Conservation (phyloP, 1,284 basidiomycete species). For the Austroboletus niveus region DNA sequence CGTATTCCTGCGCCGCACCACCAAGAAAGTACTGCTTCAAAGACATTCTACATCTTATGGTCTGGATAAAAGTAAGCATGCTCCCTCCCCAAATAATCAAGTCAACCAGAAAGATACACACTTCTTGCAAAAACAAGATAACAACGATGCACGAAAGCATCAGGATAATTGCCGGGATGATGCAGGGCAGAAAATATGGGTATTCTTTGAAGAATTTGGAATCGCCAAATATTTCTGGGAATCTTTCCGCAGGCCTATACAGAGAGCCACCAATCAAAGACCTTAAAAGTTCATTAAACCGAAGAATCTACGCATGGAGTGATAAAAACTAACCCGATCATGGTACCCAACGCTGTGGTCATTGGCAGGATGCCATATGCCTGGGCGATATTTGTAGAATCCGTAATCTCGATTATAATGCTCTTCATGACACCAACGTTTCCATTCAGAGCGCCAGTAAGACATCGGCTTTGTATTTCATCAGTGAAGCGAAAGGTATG, state of each 20-base stretch:
- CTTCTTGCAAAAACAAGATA: constrained; percentile 54
- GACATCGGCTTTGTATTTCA: constrained; percentile 28
- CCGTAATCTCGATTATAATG: constrained; percentile 36
- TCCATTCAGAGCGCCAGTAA: constrained; percentile 20
- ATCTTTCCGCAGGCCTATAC: constrained; percentile 56
- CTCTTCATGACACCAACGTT: constrained; percentile 31
- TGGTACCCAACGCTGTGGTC: constrained; percentile 42
- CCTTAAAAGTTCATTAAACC: constrained; percentile 29
- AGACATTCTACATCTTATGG: too few relatives aligned
- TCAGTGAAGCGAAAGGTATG: background rate
- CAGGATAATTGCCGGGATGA: constrained; percentile 49
- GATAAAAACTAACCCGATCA: constrained; percentile 38
- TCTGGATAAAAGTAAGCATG: too few relatives aligned
- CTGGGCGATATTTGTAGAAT: constrained; percentile 35
- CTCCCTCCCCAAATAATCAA: too few relatives aligned
- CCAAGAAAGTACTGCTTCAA: too few relatives aligned
- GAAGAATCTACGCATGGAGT: background rate
- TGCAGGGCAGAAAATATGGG: constrained; percentile 69
- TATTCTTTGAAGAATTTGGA: constrained; percentile 52
- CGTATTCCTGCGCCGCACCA: too few relatives aligned
- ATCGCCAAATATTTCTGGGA: constrained; percentile 50
- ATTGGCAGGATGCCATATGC: constrained; percentile 44
- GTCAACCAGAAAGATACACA: constrained; percentile 15
- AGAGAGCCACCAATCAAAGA: constrained; percentile 63
- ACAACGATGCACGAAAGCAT: constrained; percentile 43